Conservation (phyloP, 768 basidiomycete genomes). For the Phaeotremella skinneri region DNA sequence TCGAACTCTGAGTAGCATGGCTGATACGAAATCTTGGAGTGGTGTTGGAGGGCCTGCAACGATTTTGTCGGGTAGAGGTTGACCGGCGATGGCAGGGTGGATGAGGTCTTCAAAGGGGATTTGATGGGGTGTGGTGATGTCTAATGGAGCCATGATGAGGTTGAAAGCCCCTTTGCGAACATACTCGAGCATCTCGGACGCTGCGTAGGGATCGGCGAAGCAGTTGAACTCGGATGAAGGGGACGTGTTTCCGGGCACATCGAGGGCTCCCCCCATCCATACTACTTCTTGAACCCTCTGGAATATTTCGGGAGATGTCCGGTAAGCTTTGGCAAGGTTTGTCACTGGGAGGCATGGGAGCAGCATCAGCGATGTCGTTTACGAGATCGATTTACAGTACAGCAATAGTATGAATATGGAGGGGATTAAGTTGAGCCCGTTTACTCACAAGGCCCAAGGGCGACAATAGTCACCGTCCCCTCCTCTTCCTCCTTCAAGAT, state of each 20-base stretch:
- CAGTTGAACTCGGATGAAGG: slow-evolving; percentile 78
- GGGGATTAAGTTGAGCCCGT: not conserved
- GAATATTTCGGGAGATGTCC: slow-evolving; percentile 59
- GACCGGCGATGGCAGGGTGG: slow-evolving; percentile 55
- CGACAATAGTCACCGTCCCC: slow-evolving; percentile 47
- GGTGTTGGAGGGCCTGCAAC: slow-evolving; percentile 49
- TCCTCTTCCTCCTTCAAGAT: slow-evolving; percentile 37
- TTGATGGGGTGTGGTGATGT: slow-evolving; percentile 76
- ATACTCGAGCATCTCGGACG: slow-evolving; percentile 61
- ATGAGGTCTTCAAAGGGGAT: slow-evolving; percentile 65
- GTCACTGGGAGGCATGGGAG: slow-evolving; percentile 66
- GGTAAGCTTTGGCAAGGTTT: slow-evolving; percentile 69
- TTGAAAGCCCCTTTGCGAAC: slow-evolving; percentile 54
- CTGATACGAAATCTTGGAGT: slow-evolving; percentile 63
- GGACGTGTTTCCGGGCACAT: slow-evolving; percentile 82
- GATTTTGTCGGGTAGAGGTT: not conserved
- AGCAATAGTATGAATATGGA: slow-evolving; percentile 1
- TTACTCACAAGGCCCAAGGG: slow-evolving; percentile 50
- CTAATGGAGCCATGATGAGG: slow-evolving; percentile 64
- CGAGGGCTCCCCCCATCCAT: slow-evolving; percentile 90
- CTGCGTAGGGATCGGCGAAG: slow-evolving; percentile 83
- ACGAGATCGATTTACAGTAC: not conserved
- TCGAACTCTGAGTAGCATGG: slow-evolving; percentile 70
- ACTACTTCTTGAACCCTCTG: slow-evolving; percentile 63
- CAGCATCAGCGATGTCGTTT: slow-evolving; percentile 2